These are phyloP conservation scores for Penicillium canariense DNA, from an alignment of 495 filamentous ascomycete species.

Conservation along the genomic window DNA sequence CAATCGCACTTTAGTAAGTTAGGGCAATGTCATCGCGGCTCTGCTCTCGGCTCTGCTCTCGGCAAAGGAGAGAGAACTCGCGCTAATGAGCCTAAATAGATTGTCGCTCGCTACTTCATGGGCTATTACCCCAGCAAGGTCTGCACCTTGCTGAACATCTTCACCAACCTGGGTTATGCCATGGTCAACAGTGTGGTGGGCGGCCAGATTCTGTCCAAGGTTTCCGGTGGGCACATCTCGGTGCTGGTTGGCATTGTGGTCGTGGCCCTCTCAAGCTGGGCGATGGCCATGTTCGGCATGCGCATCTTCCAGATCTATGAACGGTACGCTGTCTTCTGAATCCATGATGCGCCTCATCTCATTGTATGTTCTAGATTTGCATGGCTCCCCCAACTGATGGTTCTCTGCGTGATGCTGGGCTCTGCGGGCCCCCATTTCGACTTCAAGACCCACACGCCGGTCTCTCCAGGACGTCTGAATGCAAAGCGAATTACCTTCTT, in stretches of 20 bases:
- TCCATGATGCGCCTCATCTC: background rate
- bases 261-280: slow-evolving; percentile 57
- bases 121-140: slow-evolving; percentile 75
- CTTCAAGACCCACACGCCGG: slow-evolving; percentile 40
- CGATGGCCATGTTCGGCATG: slow-evolving; percentile 73
- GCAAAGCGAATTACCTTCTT: slow-evolving; percentile 65
- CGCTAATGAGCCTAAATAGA: slow-evolving; percentile 36
- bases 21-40: too few species aligned
- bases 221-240: slow-evolving; percentile 56
- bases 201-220: slow-evolving; percentile 55
- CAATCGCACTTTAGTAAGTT: slow-evolving; percentile 64
- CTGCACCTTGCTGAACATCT: slow-evolving; percentile 63
- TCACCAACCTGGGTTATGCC: slow-evolving; percentile 67
- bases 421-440: slow-evolving; percentile 67
- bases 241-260: slow-evolving; percentile 70
- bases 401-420: slow-evolving; percentile 65
- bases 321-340: slow-evolving; percentile 23
- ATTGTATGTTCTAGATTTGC: slow-evolving; percentile 48
- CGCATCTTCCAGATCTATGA: slow-evolving; percentile 71
- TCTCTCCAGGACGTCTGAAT: slow-evolving; percentile 39
- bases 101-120: slow-evolving; percentile 71
- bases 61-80: background rate
- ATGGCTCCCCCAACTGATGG: slow-evolving; percentile 66
- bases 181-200: slow-evolving; percentile 59
- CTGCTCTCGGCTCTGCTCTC: too few species aligned